These are phyloP conservation scores for Phaeophleospora eucalypticola DNA, from an alignment of 2,329 filamentous ascomycete genomes.

Conservation along the genomic window DNA sequence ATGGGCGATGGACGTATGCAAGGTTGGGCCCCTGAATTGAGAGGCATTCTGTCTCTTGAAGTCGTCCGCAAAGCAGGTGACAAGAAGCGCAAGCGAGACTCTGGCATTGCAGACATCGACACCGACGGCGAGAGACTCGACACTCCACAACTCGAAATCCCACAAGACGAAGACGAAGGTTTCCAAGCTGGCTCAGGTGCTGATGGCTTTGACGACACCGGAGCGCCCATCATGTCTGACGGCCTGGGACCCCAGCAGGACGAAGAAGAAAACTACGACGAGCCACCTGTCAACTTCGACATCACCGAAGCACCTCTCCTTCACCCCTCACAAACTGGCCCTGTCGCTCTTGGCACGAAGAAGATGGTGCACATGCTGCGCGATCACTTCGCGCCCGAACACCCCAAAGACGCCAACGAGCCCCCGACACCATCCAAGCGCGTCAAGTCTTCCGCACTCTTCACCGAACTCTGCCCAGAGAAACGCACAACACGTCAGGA, in stretches of 20 bases:
- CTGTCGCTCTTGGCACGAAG: constrained; percentile 86
- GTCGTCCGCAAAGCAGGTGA: constrained; percentile 71
- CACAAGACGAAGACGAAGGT: constrained; percentile 30
- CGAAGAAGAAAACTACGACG: constrained; percentile 24
- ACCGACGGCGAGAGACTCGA: constrained; percentile 40
- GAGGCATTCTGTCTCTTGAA: constrained; percentile 85
- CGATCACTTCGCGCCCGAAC: constrained; percentile 61
- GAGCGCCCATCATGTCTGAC: constrained; percentile 10
- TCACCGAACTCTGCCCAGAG: constrained; percentile 88
- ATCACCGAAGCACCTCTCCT: constrained; percentile 71
- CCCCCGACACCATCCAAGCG: constrained; percentile 65
- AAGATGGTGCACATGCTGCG: constrained; percentile 93
- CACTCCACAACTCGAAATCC: constrained; percentile 29
- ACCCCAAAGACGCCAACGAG: constrained; percentile 61
- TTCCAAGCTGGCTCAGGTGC: constrained; percentile 20
- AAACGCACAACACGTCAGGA: constrained; percentile 75
- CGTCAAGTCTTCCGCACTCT: constrained; percentile 72
- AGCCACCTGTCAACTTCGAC: constrained; percentile 53
- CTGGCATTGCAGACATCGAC: constrained; percentile 71
- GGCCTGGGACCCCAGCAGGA: constrained; percentile 9
- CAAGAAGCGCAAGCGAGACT: constrained; percentile 90
- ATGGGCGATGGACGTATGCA: constrained; percentile 70
- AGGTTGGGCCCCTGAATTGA: constrained; percentile 86
- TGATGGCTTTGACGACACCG: constrained; percentile 31
- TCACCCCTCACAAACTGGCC: constrained; percentile 77